These are phyloP conservation scores for Nothophytophthora sp. DNA, from an alignment of 352 stramenopile genomes.

Conservation along the genomic window DNA sequence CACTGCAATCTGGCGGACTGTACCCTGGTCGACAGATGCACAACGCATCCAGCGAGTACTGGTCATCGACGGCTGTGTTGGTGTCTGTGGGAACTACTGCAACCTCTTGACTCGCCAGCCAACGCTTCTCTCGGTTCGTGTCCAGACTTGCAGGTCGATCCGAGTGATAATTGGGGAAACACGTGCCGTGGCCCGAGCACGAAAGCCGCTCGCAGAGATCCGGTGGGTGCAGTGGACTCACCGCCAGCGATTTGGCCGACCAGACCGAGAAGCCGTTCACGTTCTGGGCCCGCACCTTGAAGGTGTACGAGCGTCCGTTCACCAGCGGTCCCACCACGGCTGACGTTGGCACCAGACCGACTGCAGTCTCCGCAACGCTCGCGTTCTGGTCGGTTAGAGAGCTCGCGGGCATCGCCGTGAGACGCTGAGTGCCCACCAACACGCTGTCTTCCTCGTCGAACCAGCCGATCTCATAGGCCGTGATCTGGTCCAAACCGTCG, in stretches of 20 bases:
- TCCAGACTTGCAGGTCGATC: background rate
- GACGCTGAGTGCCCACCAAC: slow-evolving; percentile 42
- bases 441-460: slow-evolving; percentile 49
- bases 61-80: slow-evolving; percentile 22
- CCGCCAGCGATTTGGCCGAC: slow-evolving; percentile 70
- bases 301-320: slow-evolving; percentile 68
- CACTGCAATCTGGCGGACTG: slow-evolving; percentile 65
- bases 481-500: slow-evolving; percentile 60
- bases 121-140: background rate
- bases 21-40: slow-evolving; percentile 72
- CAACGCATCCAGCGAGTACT: slow-evolving; percentile 29
- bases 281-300: slow-evolving; percentile 74
- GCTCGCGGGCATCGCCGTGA: slow-evolving; percentile 26
- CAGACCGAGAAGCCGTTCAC: slow-evolving; percentile 63
- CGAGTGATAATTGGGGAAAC: slow-evolving; percentile 65
- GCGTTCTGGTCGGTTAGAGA: slow-evolving; percentile 7
- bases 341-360: slow-evolving; percentile 35
- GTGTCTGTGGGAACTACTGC: background rate
- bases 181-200: slow-evolving; percentile 67
- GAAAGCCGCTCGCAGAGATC: slow-evolving; percentile 65
- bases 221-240: slow-evolving; percentile 69
- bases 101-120: background rate
- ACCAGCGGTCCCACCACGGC: slow-evolving; percentile 42
- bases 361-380: slow-evolving; percentile 1
- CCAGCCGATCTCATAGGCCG: slow-evolving; percentile 64